Conservation (phyloP, 352 stramenopile species). For the Phytophthora ramorum region DNA sequence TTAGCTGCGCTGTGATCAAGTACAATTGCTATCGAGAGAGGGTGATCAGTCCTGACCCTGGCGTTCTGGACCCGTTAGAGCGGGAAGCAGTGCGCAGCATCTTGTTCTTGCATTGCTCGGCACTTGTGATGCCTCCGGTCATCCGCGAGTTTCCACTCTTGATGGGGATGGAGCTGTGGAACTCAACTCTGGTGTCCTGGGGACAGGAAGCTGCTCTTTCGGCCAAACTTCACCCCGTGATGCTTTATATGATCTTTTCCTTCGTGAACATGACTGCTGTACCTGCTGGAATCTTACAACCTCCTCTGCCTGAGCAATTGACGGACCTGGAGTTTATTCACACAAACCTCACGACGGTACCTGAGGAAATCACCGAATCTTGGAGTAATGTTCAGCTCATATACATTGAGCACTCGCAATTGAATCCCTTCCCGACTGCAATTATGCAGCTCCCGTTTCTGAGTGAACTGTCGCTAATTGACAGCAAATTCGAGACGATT, state of each 20-base stretch:
- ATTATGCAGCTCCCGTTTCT: conserved; percentile 24
- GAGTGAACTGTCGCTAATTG: conserved; percentile 43
- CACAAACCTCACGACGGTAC: conserved; percentile 45
- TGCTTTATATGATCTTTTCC: conserved; percentile 47
- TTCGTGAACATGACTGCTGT: conserved; percentile 50
- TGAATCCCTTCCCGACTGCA: conserved; percentile 36
- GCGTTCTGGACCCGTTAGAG: conserved; percentile 23
- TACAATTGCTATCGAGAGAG: conserved; percentile 43
- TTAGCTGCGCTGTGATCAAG: conserved; percentile 46
- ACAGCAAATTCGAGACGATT: conserved; percentile 34
- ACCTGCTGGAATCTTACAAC: conserved; percentile 40
- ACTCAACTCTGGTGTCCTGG: conserved; percentile 58
- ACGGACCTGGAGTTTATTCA: conserved; percentile 52
- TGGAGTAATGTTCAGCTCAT: conserved; percentile 32
- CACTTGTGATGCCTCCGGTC: conserved; percentile 38
- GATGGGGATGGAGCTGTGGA: conserved; percentile 60
- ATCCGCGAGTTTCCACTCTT: conserved; percentile 48
- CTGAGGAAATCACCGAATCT: conserved; percentile 29
- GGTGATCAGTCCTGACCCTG: conserved; percentile 6
- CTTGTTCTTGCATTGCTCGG: conserved; percentile 55
- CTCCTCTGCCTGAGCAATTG: conserved; percentile 37
- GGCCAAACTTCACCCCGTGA: conserved; percentile 21
- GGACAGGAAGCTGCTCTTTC: conserved; percentile 38
- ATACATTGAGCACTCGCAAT: conserved; percentile 39
- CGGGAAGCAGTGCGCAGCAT: conserved; percentile 28